A percentile compares a stretch with the other conserved stretches of the same genome.
These are phyloP conservation scores for Tillandsia leiboldiana DNA, from an alignment of 176 grass and related monocot species.

Conservation along the genomic window DNA sequence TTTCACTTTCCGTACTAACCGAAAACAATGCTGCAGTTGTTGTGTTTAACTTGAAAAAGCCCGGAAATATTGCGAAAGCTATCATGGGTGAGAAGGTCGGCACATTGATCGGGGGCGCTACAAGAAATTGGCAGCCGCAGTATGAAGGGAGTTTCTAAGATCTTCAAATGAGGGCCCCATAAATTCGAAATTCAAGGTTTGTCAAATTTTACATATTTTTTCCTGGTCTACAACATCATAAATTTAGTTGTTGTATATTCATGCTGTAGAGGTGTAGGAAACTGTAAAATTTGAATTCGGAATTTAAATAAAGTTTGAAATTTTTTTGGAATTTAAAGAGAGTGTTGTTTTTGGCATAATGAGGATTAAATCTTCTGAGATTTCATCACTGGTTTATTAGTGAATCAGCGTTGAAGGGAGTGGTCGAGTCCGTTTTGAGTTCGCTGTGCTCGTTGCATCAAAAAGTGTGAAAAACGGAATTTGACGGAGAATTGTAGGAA, in stretches of 20 bases:
- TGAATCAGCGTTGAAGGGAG: too few relatives aligned
- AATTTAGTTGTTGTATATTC: constrained; percentile 1
- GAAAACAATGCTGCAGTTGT: constrained; percentile 47
- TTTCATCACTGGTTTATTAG: too few relatives aligned
- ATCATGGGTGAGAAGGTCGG: constrained; percentile 90
- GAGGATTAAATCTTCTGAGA: too few relatives aligned
- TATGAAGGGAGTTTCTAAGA: constrained; percentile 8
- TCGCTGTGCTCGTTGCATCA: too few relatives aligned
- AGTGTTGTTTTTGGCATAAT: too few relatives aligned
- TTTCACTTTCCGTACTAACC: background rate
- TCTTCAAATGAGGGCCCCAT: constrained; percentile 33
- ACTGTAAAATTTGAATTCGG: too few relatives aligned
- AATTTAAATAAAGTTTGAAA: too few relatives aligned
- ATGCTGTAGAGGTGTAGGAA: background rate
- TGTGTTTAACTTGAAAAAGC: constrained; percentile 83
- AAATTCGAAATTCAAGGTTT: constrained; percentile 31
- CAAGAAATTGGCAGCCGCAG: constrained; percentile 18
- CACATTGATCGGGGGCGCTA: constrained; percentile 50
- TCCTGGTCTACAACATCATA: background rate
- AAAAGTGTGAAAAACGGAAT: too few relatives aligned
- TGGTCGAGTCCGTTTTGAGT: too few relatives aligned
- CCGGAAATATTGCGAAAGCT: constrained; percentile 90
- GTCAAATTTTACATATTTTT: background rate
- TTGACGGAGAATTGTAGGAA: too few relatives aligned
- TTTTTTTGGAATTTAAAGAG: too few relatives aligned